phyloP scores from a whole-genome alignment of 1,284 basidiomycete genomes.

The Inonotus obliquus region DNA sequence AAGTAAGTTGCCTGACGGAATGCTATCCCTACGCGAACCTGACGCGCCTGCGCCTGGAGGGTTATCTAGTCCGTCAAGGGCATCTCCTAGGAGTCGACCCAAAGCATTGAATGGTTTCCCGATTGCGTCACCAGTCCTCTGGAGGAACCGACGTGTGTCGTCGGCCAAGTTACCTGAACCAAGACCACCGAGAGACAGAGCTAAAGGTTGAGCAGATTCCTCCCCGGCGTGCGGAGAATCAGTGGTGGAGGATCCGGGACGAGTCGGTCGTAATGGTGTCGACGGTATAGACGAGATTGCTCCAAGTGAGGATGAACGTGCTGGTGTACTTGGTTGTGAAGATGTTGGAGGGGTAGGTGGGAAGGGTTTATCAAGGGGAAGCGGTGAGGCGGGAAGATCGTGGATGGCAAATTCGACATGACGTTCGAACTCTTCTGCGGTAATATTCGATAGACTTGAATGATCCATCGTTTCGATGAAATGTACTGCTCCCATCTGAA shows the following conservation, averaged over 20 bases:
- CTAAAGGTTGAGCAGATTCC: slow-evolving; percentile 76
- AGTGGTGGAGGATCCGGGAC: slow-evolving; percentile 24
- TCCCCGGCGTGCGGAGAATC: slow-evolving; percentile 64
- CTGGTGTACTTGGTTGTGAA: slow-evolving; percentile 24
- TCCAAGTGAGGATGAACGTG: slow-evolving; percentile 22
- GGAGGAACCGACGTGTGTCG: slow-evolving; percentile 77
- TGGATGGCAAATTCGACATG: slow-evolving; percentile 86
- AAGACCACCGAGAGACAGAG: slow-evolving; percentile 51
- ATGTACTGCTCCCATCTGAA: slow-evolving; percentile 83
- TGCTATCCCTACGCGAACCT: slow-evolving; percentile 30
- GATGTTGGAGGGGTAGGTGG: slow-evolving; percentile 14
- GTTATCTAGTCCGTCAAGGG: slow-evolving; percentile 50
- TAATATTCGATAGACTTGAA: slow-evolving; percentile 86
- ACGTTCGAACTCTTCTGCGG: slow-evolving; percentile 89
- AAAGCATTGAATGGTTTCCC: slow-evolving; percentile 86
- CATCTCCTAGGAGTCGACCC: slow-evolving; percentile 80
- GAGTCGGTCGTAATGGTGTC: background rate
- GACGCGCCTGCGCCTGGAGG: slow-evolving; percentile 27
- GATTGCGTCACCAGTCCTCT: slow-evolving; percentile 84
- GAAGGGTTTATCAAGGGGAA: slow-evolving; percentile 20
- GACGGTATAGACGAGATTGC: background rate
- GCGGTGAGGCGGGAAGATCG: slow-evolving; percentile 55
- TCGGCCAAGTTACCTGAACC: slow-evolving; percentile 52
- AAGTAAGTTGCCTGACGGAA: slow-evolving; percentile 9
- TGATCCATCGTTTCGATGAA: slow-evolving; percentile 99